Evolutionary conservation across 1,284 basidiomycete genomes (phyloP).

Genomic region (Melampsora americana): DNA sequence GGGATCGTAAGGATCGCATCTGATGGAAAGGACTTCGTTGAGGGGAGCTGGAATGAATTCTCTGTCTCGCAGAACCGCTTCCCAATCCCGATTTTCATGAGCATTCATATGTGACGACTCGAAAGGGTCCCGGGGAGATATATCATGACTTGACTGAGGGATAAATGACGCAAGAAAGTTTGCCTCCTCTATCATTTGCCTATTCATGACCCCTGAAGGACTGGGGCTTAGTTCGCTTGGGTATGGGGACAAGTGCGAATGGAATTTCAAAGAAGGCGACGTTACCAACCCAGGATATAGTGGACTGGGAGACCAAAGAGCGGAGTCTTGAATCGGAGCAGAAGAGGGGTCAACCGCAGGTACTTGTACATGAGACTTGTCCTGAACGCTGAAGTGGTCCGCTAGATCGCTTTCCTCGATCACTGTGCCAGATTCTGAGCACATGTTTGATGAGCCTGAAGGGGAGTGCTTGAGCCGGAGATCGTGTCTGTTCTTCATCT

Average conservation of each 20-base stretch:
- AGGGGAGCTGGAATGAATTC: neutral
- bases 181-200: constrained; percentile 2
- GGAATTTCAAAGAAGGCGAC: constrained; percentile 1
- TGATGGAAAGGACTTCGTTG: too few species aligned
- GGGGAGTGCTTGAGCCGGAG: neutral
- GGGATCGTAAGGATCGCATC: too few species aligned
- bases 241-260: neutral
- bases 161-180: constrained; percentile 12
- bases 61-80: neutral
- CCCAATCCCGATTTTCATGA: neutral
- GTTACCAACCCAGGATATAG: neutral
- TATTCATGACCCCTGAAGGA: neutral
- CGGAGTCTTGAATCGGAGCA: neutral
- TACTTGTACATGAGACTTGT: neutral
- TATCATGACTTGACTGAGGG: neutral
- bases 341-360: neutral
- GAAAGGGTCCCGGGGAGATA: neutral
- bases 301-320: constrained; percentile 2
- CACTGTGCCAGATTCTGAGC: constrained; percentile 2
- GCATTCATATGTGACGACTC: too few species aligned
- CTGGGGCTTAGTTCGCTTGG: neutral
- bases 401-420: constrained; percentile 8
- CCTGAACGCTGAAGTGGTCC: neutral
- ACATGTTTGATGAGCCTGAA: neutral
- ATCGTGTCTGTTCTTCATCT: too few species aligned